phyloP scores from a whole-genome alignment of 441 rosid genomes.

The Adansonia rubrostipa region DNA sequence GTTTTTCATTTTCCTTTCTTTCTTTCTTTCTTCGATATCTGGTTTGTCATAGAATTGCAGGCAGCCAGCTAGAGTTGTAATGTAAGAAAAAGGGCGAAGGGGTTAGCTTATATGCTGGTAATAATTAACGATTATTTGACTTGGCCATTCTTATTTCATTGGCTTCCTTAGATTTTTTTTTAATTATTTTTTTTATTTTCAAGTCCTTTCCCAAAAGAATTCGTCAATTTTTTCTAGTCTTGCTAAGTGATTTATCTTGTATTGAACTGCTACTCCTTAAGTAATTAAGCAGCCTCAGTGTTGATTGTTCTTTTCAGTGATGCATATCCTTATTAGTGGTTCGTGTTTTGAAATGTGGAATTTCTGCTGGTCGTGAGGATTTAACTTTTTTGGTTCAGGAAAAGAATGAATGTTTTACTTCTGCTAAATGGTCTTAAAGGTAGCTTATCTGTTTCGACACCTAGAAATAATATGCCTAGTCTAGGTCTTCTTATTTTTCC shows the following conservation, averaged over 20 bases:
- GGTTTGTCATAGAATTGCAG: background rate
- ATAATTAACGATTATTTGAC: background rate
- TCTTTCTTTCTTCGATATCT: background rate
- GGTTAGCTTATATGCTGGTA: background rate
- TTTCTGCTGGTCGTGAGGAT: constrained; percentile 20
- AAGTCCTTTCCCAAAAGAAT: background rate
- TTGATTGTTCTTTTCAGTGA: constrained; percentile 28
- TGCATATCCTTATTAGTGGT: constrained; percentile 10
- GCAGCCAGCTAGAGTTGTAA: background rate
- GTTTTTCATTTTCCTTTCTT: background rate
- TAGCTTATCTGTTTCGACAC: constrained; percentile 10
- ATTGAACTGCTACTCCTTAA: constrained; percentile 14
- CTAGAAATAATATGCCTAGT: background rate
- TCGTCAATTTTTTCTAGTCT: background rate
- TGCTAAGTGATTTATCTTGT: background rate
- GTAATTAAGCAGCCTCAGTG: constrained; percentile 17
- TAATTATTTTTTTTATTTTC: background rate
- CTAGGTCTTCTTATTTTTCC: background rate
- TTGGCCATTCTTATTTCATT: background rate
- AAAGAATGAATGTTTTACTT: constrained; percentile 22
- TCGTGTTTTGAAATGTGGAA: constrained; percentile 1
- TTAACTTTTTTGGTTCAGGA: constrained; percentile 15
- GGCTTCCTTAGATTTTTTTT: background rate
- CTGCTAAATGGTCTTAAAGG: constrained; percentile 19
- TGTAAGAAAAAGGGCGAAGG: background rate